These are phyloP conservation scores for Amanita rubescens DNA, from an alignment of 768 basidiomycete genomes.

Conservation along the genomic window DNA sequence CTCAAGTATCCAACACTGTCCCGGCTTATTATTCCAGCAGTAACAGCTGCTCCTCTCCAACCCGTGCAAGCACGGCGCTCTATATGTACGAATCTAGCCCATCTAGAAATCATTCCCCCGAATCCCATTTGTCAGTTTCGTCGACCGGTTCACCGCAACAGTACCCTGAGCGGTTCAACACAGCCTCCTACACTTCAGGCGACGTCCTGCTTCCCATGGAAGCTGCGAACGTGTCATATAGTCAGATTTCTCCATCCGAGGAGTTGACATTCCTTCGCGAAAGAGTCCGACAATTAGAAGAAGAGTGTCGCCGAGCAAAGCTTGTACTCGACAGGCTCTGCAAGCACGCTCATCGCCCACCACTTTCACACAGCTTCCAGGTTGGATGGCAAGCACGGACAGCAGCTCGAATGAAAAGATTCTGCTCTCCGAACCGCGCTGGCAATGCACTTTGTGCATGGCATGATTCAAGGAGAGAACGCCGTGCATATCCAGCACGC, in stretches of 20 bases:
- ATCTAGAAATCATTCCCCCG: constrained; percentile 30
- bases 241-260: neutral
- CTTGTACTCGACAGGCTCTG: constrained; percentile 20
- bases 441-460: constrained; percentile 86
- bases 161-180: neutral
- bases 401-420: constrained; percentile 59
- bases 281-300: constrained; percentile 57
- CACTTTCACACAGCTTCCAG: constrained; percentile 42
- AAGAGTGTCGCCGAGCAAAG: constrained; percentile 43
- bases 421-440: constrained; percentile 79
- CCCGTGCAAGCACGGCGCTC: neutral
- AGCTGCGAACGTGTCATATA: neutral
- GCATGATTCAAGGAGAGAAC: constrained; percentile 85
- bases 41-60: neutral
- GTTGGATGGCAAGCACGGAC: constrained; percentile 67
- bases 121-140: constrained; percentile 28
- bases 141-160: constrained; percentile 19
- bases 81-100: no score
- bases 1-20: neutral
- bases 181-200: neutral
- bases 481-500: constrained; percentile 68
- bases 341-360: constrained; percentile 25
- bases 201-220: neutral
- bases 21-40: constrained; percentile 1
- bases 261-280: constrained; percentile 47